A percentile compares a stretch with the other conserved stretches of the same genome.
phyloP scores from a whole-genome alignment of 2,329 filamentous ascomycete genomes.

The Sporothrix pallida region DNA sequence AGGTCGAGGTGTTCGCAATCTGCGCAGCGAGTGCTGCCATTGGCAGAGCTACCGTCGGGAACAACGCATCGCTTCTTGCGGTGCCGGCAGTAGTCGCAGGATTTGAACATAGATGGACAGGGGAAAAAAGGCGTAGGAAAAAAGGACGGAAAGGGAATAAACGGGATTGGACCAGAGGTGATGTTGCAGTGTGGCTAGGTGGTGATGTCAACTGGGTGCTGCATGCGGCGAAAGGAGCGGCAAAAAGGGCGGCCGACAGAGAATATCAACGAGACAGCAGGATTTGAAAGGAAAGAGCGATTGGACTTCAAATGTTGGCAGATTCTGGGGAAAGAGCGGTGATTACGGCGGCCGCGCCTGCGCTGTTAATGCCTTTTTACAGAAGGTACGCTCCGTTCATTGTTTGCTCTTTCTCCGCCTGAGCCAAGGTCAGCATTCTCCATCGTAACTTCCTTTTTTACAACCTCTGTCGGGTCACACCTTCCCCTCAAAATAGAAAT shows the following conservation, averaged over 20 bases:
- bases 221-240: constrained; percentile 23
- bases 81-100: constrained; percentile 34
- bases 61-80: constrained; percentile 28
- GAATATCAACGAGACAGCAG: background rate
- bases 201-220: constrained; percentile 12
- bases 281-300: background rate
- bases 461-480: background rate
- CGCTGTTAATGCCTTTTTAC: no score
- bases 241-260: constrained; percentile 16
- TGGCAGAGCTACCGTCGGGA: background rate
- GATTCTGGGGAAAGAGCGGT: background rate
- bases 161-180: background rate
- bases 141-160: background rate
- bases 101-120: constrained; percentile 29
- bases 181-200: background rate
- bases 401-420: background rate
- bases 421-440: background rate
- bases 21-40: constrained; percentile 13
- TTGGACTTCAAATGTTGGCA: background rate
- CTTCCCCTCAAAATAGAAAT: background rate
- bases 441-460: background rate
- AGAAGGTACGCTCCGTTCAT: constrained; percentile 10
- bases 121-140: background rate
- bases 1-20: constrained; percentile 29
- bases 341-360: background rate